These are phyloP conservation scores for Haberlea rhodopensis DNA, from an alignment of 257 asterid species.

Conservation along the genomic window DNA sequence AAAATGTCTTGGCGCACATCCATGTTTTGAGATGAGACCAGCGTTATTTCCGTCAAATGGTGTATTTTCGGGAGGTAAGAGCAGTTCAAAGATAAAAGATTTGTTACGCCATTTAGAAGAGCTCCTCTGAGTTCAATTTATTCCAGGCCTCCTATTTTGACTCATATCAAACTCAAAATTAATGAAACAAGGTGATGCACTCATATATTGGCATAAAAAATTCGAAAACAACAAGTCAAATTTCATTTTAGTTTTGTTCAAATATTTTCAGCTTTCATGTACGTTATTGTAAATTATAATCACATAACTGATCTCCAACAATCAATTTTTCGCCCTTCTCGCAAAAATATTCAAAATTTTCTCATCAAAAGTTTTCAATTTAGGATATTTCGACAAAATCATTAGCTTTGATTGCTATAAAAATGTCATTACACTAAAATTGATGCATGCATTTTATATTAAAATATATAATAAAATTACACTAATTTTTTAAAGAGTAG, in stretches of 20 bases:
- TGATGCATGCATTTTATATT: background rate
- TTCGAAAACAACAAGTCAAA: background rate
- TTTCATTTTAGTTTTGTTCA: background rate
- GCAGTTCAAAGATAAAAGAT: slow-evolving; percentile 31
- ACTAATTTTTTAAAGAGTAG: too few species aligned
- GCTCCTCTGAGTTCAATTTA: slow-evolving; percentile 99
- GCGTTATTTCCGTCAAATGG: slow-evolving; percentile 25
- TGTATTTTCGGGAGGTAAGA: slow-evolving; percentile 25
- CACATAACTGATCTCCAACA: background rate
- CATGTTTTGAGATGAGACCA: slow-evolving; percentile 23
- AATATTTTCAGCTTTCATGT: background rate
- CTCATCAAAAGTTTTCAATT: too few species aligned
- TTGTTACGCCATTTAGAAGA: slow-evolving; percentile 50
- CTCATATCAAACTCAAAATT: slow-evolving; percentile 26
- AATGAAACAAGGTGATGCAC: slow-evolving; percentile 9
- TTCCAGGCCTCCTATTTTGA: slow-evolving; percentile 92
- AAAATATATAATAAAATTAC: too few species aligned
- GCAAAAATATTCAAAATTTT: too few species aligned
- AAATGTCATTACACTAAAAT: too few species aligned
- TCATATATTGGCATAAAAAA: background rate
- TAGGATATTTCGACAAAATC: too few species aligned
- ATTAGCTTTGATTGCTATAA: too few species aligned
- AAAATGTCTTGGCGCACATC: slow-evolving; percentile 25
- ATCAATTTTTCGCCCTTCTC: background rate
- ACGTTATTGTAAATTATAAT: too few species aligned